phyloP scores from a whole-genome alignment of 108 stramenopile species.

The Conticribra weissflogii region DNA sequence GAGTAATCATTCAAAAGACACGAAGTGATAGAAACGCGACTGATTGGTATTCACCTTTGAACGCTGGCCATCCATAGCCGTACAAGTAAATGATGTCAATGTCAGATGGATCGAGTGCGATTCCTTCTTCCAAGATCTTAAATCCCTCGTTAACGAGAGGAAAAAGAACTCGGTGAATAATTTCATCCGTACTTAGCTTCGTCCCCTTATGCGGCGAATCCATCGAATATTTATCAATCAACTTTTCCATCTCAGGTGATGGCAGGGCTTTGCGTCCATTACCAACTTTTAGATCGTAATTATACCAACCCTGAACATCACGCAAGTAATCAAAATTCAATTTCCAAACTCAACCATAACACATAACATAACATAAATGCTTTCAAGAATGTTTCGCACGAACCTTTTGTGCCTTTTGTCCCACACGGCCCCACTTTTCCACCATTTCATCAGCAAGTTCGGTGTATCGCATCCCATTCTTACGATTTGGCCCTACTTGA shows the following conservation, averaged over 20 bases:
- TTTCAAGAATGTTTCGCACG: constrained; percentile 4
- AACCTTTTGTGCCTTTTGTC: constrained; percentile 85
- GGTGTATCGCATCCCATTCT: constrained; percentile 71
- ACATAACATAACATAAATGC: not conserved
- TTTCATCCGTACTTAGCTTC: constrained; percentile 59
- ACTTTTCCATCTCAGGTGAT: constrained; percentile 75
- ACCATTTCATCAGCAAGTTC: constrained; percentile 91
- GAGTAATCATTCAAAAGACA: too few species aligned
- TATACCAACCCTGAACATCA: constrained; percentile 79
- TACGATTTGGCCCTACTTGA: constrained; percentile 52
- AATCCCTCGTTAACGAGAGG: constrained; percentile 98
- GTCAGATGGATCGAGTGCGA: constrained; percentile 87
- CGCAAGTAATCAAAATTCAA: not conserved
- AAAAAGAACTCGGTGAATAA: constrained; percentile 75
- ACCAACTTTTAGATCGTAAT: constrained; percentile 80
- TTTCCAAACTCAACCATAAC: constrained; percentile 1
- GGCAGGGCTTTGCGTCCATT: constrained; percentile 80
- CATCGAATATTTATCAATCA: constrained; percentile 57
- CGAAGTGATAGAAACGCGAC: too few species aligned
- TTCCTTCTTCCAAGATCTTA: constrained; percentile 94
- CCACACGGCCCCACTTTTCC: constrained; percentile 80
- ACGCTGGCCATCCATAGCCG: constrained; percentile 96
- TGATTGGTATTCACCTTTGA: constrained; percentile 82
- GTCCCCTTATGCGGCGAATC: constrained; percentile 27
- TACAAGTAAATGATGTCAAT: constrained; percentile 96